Percentiles rank a stretch among this genome's conserved stretches.
Evolutionary conservation across 768 basidiomycete genomes (phyloP).

Genomic region (Russula foetens): DNA sequence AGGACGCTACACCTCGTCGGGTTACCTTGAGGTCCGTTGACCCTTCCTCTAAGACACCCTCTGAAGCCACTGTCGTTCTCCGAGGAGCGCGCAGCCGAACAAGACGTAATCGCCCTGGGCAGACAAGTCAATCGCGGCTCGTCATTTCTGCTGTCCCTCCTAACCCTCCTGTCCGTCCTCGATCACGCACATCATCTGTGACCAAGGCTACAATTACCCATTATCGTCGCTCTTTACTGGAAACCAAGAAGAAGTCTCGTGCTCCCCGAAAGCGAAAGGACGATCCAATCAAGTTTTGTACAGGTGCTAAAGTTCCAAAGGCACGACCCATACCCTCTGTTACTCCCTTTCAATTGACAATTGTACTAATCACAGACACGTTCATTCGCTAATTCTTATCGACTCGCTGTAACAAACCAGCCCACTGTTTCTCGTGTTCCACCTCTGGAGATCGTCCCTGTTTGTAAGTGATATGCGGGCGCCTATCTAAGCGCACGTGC

Average conservation of each 20-base stretch:
- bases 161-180: constrained; percentile 7
- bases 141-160: neutral
- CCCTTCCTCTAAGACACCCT: neutral
- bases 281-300: neutral
- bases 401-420: constrained; percentile 3
- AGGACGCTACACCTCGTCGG: constrained; percentile 12
- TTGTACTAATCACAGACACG: constrained; percentile 1
- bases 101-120: constrained; percentile 11
- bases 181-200: constrained; percentile 18
- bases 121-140: neutral
- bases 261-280: constrained; percentile 4
- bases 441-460: constrained; percentile 19
- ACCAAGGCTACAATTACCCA: constrained; percentile 21
- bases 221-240: constrained; percentile 19
- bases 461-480: constrained; percentile 1
- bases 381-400: constrained; percentile 7
- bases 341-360: neutral
- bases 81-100: constrained; percentile 6
- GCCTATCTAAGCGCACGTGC: constrained; percentile 5
- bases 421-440: constrained; percentile 18
- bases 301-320: constrained; percentile 1
- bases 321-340: neutral
- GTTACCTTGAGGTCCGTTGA: constrained; percentile 12
- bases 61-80: constrained; percentile 14
- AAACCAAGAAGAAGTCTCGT: constrained; percentile 10